These are phyloP conservation scores for Rosa hybrid DNA, from an alignment of 331 rosid species.

Conservation along the genomic window DNA sequence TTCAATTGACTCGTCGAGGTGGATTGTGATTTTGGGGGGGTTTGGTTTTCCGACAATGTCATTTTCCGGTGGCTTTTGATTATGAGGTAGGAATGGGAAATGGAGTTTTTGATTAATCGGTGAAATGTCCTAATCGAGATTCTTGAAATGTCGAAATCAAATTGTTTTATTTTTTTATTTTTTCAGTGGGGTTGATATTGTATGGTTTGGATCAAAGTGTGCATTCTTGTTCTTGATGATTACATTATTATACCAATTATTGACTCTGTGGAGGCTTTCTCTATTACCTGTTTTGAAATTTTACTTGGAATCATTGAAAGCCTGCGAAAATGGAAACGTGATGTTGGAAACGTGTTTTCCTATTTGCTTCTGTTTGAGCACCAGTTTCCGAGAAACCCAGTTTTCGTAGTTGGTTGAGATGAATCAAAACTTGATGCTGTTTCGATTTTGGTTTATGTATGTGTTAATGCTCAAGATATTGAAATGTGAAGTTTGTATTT, in stretches of 20 bases:
- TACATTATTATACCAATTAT: background rate
- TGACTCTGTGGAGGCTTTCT: background rate
- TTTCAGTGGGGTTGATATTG: background rate
- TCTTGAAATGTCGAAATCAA: constrained; percentile 23
- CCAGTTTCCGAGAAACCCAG: background rate
- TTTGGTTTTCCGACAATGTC: constrained; percentile 13
- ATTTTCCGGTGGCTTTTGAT: constrained; percentile 15
- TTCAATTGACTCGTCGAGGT: background rate
- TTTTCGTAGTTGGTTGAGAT: background rate
- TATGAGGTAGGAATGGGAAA: background rate
- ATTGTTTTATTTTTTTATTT: background rate
- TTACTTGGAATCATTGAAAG: background rate
- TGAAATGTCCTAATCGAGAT: constrained; percentile 18
- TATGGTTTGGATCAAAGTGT: constrained; percentile 16
- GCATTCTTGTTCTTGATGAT: background rate
- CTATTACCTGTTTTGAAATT: background rate
- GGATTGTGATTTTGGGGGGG: background rate
- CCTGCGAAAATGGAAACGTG: background rate
- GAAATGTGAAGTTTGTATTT: background rate
- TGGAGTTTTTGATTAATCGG: background rate
- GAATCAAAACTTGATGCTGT: background rate
- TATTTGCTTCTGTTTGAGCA: too few relatives aligned
- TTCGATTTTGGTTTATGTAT: background rate
- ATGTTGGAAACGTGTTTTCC: too few relatives aligned
- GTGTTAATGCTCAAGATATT: background rate